Evolutionary conservation across 768 basidiomycete genomes (phyloP), one percentile per base, ranked within the genome.

Genomic region (Lentinula lateritia): DNA sequence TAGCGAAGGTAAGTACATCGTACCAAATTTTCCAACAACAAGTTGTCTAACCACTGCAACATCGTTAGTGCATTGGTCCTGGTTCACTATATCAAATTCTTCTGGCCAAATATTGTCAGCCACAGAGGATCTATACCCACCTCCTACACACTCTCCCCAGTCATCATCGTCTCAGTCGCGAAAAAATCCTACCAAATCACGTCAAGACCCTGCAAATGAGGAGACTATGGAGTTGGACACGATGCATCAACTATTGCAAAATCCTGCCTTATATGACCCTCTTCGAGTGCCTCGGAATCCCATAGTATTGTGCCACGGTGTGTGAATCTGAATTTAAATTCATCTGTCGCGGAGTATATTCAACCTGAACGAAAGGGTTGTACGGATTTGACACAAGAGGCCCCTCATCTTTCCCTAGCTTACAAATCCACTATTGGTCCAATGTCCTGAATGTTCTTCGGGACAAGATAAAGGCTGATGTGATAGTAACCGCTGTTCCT

Each of bases 351-450:
- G 52, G 57, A 39, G 58, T 65, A 64, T 62, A 65, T 50, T 23
- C 28, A 5, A 46, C 38, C 10, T 67, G 92, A 94, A 13, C 6
- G 10, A 20, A 42, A 56, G 55, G 96, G 18, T 77, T 98, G 1
- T 98, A 99, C 68, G 96, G 96, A 6, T 99, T 97, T 70, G 95
- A 96, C 67, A 89, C 93, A 0, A 85, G 89, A 36, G 94, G 94
- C 1, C 93, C 93, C 0, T 78, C 84, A 0, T 78, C 88, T 10
- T 92, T 94, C 67, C 93, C 95, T 0, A 84, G 86, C 48, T 80
- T 95, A 61, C 85, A 91, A 58, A 83, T 93, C 71, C 93, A 98
- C 63, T 99, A 99, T 70, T 99, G 97, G 97, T 84, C 88, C 0
- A 91, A 93, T 61, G 86, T 98, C 3, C 78, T 98, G 36, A 84